Evolutionary conservation across 2,329 filamentous ascomycete genomes (phyloP).

Genomic region (Magnaporthiopsis rhizophila): DNA sequence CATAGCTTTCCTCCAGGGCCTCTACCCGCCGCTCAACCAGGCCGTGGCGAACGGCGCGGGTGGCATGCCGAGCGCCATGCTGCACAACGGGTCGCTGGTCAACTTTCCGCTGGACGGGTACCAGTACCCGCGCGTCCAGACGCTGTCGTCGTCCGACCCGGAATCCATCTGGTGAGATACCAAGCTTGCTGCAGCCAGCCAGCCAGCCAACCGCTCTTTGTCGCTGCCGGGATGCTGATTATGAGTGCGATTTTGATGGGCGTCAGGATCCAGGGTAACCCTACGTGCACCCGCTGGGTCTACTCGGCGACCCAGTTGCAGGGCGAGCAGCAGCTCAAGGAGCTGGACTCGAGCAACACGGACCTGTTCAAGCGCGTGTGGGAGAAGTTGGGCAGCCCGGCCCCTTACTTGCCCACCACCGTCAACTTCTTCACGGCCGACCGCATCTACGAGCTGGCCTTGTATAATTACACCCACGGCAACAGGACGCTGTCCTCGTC

Average conservation of each 20-base stretch:
- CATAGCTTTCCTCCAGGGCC: slow-evolving; percentile 70
- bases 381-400: not conserved
- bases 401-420: slow-evolving; percentile 5
- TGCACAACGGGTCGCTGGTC: slow-evolving; percentile 40
- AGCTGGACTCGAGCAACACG: not conserved
- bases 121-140: slow-evolving; percentile 65
- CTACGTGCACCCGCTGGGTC: slow-evolving; percentile 29
- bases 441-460: slow-evolving; percentile 45
- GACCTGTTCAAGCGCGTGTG: not conserved
- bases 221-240: not conserved
- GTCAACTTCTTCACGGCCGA: slow-evolving; percentile 42
- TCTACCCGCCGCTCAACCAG: slow-evolving; percentile 64
- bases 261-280: slow-evolving; percentile 30
- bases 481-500: slow-evolving; percentile 10
- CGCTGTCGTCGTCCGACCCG: slow-evolving; percentile 37
- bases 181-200: slow-evolving; percentile 2
- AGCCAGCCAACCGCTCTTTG: too few relatives aligned
- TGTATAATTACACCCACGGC: slow-evolving; percentile 46
- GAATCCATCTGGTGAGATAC: slow-evolving; percentile 39
- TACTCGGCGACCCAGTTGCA: slow-evolving; percentile 13
- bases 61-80: slow-evolving; percentile 17
- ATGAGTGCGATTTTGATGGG: too few relatives aligned
- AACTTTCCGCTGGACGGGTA: slow-evolving; percentile 67
- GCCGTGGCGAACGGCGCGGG: slow-evolving; percentile 28
- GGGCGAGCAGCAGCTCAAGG: slow-evolving; percentile 17